Evolutionary conservation across 1,139 yeast genomes (phyloP).

Genomic region (Taphrina pruni): DNA sequence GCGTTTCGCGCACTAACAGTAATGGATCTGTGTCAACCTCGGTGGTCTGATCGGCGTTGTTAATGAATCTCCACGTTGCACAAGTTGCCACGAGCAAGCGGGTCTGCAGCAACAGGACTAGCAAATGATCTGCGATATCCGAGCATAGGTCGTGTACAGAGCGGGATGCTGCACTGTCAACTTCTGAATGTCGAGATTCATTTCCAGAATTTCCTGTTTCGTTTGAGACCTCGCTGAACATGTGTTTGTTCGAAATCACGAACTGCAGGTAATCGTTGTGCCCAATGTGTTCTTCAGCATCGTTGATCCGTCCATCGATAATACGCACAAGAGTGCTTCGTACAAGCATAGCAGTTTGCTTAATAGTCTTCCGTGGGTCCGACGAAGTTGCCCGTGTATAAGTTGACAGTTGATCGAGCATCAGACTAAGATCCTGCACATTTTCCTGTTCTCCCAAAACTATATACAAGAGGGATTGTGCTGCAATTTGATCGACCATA

Average conservation of each 20-base stretch:
- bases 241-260: background rate
- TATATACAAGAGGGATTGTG: constrained; percentile 1
- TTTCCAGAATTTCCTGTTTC: background rate
- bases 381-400: background rate
- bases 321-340: constrained; percentile 15
- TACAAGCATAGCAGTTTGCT: background rate
- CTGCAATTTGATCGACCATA: constrained; percentile 13
- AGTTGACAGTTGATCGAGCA: background rate
- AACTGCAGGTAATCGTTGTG: constrained; percentile 17
- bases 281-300: background rate
- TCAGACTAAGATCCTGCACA: background rate
- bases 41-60: background rate
- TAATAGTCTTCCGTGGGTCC: background rate
- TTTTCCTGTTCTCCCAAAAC: constrained; percentile 2
- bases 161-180: background rate
- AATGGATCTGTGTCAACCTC: constrained; percentile 10
- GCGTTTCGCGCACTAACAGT: constrained; percentile 22
- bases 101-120: constrained; percentile 21
- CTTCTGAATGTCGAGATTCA: background rate
- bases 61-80: constrained; percentile 7
- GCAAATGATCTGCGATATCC: constrained; percentile 23
- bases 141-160: background rate
- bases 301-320: background rate
- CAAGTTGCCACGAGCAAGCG: constrained; percentile 27
- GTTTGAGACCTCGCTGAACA: background rate